phyloP scores from a whole-genome alignment of 768 basidiomycete species.

The Suillus cothurnatus region DNA sequence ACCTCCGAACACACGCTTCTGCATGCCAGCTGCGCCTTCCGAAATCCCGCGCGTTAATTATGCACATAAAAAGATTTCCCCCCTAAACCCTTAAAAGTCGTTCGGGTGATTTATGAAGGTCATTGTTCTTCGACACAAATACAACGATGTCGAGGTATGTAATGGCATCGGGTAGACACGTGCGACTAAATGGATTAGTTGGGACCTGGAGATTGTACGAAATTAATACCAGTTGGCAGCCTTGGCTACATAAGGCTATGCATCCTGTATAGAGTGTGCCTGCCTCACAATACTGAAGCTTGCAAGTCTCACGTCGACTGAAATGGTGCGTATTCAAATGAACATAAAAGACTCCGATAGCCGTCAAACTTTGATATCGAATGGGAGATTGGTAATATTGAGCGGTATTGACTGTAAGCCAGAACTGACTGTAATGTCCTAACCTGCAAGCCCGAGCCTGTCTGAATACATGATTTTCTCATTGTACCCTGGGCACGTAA shows the following conservation, averaged over 20 bases:
- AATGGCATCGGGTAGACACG: not conserved
- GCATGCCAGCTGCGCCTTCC: not conserved
- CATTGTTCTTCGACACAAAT: not conserved
- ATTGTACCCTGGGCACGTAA: not conserved
- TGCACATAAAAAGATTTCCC: not conserved
- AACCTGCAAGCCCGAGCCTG: not conserved
- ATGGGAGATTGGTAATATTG: not conserved
- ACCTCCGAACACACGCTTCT: not conserved
- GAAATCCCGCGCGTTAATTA: not conserved
- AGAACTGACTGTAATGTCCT: not conserved
- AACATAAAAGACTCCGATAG: not conserved
- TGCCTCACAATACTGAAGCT: not conserved
- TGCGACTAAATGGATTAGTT: not conserved
- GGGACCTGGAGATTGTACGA: slow-evolving; percentile 1
- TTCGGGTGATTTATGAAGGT: not conserved
- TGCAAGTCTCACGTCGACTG: slow-evolving; percentile 1
- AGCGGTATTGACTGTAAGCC: not conserved
- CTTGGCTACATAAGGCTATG: not conserved
- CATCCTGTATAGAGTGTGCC: not conserved
- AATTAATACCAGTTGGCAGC: not conserved
- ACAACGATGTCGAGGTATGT: not conserved
- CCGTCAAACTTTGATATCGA: not conserved
- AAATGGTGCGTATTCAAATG: not conserved
- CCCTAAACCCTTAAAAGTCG: not conserved
- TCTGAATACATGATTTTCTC: not conserved